These are phyloP conservation scores for Knoxdaviesia capensis DNA, from an alignment of 2,329 filamentous ascomycete species.

Conservation along the genomic window DNA sequence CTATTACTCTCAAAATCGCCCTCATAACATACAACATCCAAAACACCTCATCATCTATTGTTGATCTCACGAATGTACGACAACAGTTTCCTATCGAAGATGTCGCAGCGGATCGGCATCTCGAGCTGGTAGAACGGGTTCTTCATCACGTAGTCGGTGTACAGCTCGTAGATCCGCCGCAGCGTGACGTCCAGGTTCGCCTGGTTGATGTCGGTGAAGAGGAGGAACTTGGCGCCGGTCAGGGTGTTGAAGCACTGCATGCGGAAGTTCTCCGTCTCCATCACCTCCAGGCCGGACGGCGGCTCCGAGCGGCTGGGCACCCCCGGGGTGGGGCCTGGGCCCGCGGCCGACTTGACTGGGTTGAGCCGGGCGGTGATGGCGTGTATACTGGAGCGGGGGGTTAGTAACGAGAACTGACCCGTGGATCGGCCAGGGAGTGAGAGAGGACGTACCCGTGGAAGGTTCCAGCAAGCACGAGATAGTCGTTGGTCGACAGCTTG, in stretches of 20 bases:
- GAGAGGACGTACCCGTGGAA: constrained; percentile 59
- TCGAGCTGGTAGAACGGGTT: constrained; percentile 97
- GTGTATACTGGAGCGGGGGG: constrained; percentile 31
- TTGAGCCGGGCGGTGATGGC: constrained; percentile 46
- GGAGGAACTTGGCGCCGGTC: constrained; percentile 84
- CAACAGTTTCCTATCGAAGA: constrained; percentile 72
- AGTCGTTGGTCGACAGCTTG: constrained; percentile 86
- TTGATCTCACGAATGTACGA: constrained; percentile 62
- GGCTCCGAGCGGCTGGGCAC: constrained; percentile 34
- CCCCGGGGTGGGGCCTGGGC: constrained; percentile 15
- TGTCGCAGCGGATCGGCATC: constrained; percentile 91
- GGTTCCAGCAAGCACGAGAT: constrained; percentile 86
- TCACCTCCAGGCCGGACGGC: constrained; percentile 67
- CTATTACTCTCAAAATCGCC: too few species aligned
- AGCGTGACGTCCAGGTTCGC: constrained; percentile 72
- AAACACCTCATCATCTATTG: constrained; percentile 20
- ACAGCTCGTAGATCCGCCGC: constrained; percentile 77
- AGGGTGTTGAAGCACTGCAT: constrained; percentile 90
- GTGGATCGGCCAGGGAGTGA: background rate
- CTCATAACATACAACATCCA: too few species aligned
- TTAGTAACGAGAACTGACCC: constrained; percentile 4
- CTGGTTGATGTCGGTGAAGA: constrained; percentile 83
- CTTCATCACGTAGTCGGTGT: constrained; percentile 97
- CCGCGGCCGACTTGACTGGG: constrained; percentile 24
- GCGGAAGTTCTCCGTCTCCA: constrained; percentile 87